phyloP scores from a whole-genome alignment of 768 basidiomycete species.

The Termitomyces sp. region DNA sequence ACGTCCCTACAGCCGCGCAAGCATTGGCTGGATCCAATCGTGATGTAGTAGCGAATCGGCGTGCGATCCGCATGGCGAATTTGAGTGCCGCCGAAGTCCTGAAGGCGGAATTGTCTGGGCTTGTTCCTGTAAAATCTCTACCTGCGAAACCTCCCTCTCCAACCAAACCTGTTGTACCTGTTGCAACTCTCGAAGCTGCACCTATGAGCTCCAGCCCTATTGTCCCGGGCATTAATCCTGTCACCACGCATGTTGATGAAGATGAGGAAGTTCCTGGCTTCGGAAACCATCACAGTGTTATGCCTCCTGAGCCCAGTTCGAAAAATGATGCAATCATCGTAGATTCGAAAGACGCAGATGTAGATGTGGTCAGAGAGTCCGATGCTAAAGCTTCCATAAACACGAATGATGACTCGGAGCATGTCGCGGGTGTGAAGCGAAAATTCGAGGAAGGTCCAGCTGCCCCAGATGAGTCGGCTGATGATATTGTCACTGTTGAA shows the following conservation, averaged over 20 bases:
- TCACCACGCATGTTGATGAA: conserved; percentile 15
- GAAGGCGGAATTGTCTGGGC: conserved; percentile 80
- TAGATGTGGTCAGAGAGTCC: conserved; percentile 28
- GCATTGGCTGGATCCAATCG: conserved; percentile 84
- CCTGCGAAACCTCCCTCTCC: conserved; percentile 32
- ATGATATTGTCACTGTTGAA: conserved; percentile 44
- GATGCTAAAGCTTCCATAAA: conserved; percentile 24
- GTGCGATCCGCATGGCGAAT: conserved; percentile 92
- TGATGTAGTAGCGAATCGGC: conserved; percentile 86
- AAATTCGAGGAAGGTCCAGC: conserved; percentile 46
- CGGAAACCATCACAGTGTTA: conserved; percentile 20
- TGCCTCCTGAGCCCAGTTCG: conserved; percentile 2
- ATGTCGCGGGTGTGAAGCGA: conserved; percentile 36
- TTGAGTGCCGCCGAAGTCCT: conserved; percentile 94
- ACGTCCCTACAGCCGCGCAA: conserved; percentile 58
- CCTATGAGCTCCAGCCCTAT: conserved; percentile 23
- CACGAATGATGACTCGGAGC: conserved; percentile 16
- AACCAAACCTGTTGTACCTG: conserved; percentile 20
- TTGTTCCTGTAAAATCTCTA: conserved; percentile 43
- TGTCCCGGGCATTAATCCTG: background rate
- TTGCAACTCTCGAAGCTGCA: conserved; percentile 26
- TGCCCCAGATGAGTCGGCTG: conserved; percentile 31
- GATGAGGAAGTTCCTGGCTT: conserved; percentile 37
- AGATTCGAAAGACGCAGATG: conserved; percentile 22
- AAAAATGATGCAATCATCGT: conserved; percentile 16